Evolutionary conservation across 2,329 filamentous ascomycete genomes (phyloP).

Genomic region (Claviceps sp.): DNA sequence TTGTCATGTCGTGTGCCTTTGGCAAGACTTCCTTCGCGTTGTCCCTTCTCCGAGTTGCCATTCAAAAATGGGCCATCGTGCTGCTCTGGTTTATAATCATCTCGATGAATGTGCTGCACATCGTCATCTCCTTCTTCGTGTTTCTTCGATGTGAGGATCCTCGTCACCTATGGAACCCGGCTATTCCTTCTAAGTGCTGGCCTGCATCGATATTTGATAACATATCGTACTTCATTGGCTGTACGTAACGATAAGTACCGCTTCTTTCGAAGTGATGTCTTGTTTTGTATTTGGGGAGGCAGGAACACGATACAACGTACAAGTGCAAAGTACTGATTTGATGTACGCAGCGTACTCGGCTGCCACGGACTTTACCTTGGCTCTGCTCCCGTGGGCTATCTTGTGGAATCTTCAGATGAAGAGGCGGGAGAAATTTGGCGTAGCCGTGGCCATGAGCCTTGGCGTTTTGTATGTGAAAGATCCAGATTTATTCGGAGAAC

Average conservation of each 20-base stretch:
- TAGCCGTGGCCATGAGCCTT: slow-evolving; percentile 6
- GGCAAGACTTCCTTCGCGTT: slow-evolving; percentile 6
- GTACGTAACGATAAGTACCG: not conserved
- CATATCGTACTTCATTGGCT: slow-evolving; percentile 4
- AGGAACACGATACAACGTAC: not conserved
- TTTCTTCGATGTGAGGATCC: slow-evolving; percentile 4
- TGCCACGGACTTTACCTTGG: slow-evolving; percentile 5
- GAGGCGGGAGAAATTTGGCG: slow-evolving; percentile 5
- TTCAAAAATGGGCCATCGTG: slow-evolving; percentile 3
- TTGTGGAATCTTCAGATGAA: slow-evolving; percentile 6
- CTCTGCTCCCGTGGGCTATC: slow-evolving; percentile 5
- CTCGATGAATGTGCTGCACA: slow-evolving; percentile 3
- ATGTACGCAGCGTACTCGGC: slow-evolving; percentile 3
- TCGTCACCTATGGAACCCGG: slow-evolving; percentile 5
- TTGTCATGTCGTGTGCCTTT: slow-evolving; percentile 6
- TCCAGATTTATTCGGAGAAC: no score
- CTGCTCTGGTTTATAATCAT: slow-evolving; percentile 6
- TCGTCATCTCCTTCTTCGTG: slow-evolving; percentile 5
- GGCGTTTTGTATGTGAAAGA: slow-evolving; percentile 5
- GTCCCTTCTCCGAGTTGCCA: slow-evolving; percentile 4
- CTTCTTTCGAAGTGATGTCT: no score
- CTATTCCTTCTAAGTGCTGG: slow-evolving; percentile 3
- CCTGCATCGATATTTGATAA: not conserved
- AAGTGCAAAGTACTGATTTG: not conserved
- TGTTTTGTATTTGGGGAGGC: not conserved